phyloP scores from a whole-genome alignment of 1,284 basidiomycete genomes.

The Macrocystidia cucumis region DNA sequence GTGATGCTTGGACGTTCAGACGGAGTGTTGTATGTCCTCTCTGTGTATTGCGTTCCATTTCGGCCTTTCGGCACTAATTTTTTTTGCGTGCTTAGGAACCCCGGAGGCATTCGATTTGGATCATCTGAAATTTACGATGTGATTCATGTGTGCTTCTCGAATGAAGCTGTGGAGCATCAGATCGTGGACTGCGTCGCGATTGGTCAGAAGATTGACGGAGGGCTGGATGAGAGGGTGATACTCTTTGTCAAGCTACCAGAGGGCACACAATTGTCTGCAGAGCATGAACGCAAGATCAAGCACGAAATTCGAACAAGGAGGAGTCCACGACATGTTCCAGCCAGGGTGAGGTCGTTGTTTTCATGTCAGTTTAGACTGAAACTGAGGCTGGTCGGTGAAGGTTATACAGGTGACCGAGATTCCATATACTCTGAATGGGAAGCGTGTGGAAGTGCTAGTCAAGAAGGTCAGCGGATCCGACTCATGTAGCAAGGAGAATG shows the following conservation, averaged over 20 bases:
- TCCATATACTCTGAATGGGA: slow-evolving; percentile 83
- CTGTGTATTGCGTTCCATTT: slow-evolving; percentile 6
- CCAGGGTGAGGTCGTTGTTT: slow-evolving; percentile 36
- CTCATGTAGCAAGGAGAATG: too few species aligned
- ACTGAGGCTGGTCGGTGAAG: slow-evolving; percentile 21
- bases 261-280: slow-evolving; percentile 40
- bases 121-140: slow-evolving; percentile 84
- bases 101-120: slow-evolving; percentile 82
- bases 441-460: slow-evolving; percentile 78
- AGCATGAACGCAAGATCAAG: slow-evolving; percentile 53
- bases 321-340: slow-evolving; percentile 71
- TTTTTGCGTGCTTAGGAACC: slow-evolving; percentile 43
- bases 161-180: slow-evolving; percentile 30
- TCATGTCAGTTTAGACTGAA: slow-evolving; percentile 3
- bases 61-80: slow-evolving; percentile 11
- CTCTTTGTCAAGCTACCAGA: slow-evolving; percentile 71
- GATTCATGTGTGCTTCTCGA: slow-evolving; percentile 56
- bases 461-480: slow-evolving; percentile 51
- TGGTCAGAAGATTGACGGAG: slow-evolving; percentile 63
- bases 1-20: slow-evolving; percentile 82
- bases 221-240: slow-evolving; percentile 77
- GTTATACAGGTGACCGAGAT: slow-evolving; percentile 68
- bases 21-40: slow-evolving; percentile 59
- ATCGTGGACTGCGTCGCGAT: slow-evolving; percentile 73
- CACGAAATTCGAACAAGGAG: slow-evolving; percentile 56